phyloP scores from a whole-genome alignment of 495 filamentous ascomycete species.

The Lepraria neglecta region DNA sequence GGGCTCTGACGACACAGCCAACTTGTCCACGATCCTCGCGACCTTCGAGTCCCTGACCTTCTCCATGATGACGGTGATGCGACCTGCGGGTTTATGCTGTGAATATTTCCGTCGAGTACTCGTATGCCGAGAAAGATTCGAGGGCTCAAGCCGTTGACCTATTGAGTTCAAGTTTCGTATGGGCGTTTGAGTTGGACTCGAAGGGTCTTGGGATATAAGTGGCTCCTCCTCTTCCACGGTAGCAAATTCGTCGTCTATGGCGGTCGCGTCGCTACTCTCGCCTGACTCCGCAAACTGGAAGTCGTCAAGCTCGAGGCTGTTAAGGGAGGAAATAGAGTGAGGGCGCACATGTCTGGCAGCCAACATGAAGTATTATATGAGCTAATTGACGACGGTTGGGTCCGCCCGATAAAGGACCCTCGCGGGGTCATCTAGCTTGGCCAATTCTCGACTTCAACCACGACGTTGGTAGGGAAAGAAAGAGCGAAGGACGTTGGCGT shows the following conservation, averaged over 20 bases:
- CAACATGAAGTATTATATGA: conserved; percentile 3
- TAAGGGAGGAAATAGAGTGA: not conserved
- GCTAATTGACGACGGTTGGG: conserved; percentile 12
- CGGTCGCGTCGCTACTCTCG: not conserved
- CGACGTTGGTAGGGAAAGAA: not conserved
- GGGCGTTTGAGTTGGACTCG: not conserved
- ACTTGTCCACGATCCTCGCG: conserved; percentile 39
- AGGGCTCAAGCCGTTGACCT: conserved; percentile 1
- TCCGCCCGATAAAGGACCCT: conserved; percentile 17
- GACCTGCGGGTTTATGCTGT: not conserved
- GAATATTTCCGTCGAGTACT: too few species aligned
- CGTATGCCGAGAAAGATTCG: not conserved
- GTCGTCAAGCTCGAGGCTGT: conserved; percentile 17
- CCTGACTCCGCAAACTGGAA: not conserved
- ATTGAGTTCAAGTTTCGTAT: not conserved
- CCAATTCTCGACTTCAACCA: not conserved
- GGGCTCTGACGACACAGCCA: conserved; percentile 67
- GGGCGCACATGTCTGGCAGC: conserved; percentile 10
- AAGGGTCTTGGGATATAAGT: conserved; percentile 4
- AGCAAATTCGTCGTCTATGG: not conserved
- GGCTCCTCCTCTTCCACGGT: conserved; percentile 9
- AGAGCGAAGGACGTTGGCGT: conserved; percentile 6
- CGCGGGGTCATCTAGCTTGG: conserved; percentile 7
- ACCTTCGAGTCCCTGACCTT: conserved; percentile 29
- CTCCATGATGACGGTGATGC: conserved; percentile 31